Percentiles rank a stretch among this genome's conserved stretches.
phyloP scores from a whole-genome alignment of 176 grass and related monocot species.

The Aegilops longissima region DNA sequence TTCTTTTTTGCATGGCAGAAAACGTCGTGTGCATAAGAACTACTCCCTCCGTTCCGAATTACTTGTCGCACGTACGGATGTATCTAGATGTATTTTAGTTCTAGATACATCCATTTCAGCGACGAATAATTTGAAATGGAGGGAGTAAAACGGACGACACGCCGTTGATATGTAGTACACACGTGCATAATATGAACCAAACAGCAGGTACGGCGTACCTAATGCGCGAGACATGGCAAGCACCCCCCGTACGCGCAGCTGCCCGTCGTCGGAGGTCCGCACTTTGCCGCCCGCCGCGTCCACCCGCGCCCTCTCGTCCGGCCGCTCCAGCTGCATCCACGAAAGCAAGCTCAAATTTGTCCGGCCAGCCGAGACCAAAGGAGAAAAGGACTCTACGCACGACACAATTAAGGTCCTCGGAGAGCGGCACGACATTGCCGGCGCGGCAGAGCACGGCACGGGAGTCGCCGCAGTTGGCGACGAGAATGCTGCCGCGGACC shows the following conservation, averaged over 20 bases:
- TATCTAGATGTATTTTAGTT: too few species aligned
- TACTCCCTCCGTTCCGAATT: too few species aligned
- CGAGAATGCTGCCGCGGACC: constrained; percentile 34
- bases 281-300: not conserved
- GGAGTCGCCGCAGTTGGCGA: constrained; percentile 80
- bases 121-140: too few species aligned
- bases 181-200: too few species aligned
- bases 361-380: not conserved
- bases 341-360: not conserved
- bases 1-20: too few species aligned
- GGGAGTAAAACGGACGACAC: too few species aligned
- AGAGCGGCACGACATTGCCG: constrained; percentile 53
- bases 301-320: not conserved
- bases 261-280: not conserved
- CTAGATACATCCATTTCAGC: too few species aligned
- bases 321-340: not conserved
- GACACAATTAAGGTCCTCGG: constrained; percentile 31
- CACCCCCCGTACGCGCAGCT: not conserved
- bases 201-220: not conserved
- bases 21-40: too few species aligned
- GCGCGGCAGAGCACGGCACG: constrained; percentile 77
- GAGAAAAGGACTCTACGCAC: not conserved
- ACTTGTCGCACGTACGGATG: too few species aligned
- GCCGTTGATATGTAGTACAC: too few species aligned
- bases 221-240: not conserved